Evolutionary conservation across 1,284 basidiomycete species (phyloP), one percentile per base, ranked within the genome.

Genomic region (Takashimella koratensis): DNA sequence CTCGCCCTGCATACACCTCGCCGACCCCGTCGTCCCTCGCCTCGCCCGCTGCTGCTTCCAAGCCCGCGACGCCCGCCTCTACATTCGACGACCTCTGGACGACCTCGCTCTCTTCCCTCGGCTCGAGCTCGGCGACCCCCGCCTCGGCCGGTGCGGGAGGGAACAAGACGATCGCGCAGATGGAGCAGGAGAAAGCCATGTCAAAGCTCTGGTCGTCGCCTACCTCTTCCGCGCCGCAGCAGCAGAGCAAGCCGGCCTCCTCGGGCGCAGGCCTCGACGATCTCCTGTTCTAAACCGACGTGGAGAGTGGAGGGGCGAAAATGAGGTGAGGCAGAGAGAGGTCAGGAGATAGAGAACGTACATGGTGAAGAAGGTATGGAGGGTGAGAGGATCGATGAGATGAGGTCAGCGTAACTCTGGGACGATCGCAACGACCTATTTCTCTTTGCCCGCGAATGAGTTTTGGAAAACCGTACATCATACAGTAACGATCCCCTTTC

Each of bases 11-110:
- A 25, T n/a, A n/a, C n/a, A 19, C 43, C 24, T 41, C 59, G 16
- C 36, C 49, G 4, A 53, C 60, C 21, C 22, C 49, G 23, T 46
- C 54, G 13, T 23, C 57, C 19, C 50, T 47, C 27, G 43, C 53
- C 22, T 60, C 64, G 19, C 64, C 60, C 25, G 45, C 55, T 43
- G 19, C 47, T 10, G 47, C 56, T 3, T 43, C 61, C 43, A 58
- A 57, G 30, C 57, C 63, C 30, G 24, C 57, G 11, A 43, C 53
- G 5, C 57, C 51, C 12, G 44, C 58, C 30, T 61, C 64, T 10
- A 62, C 70, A 4, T 97, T 97, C 67, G 94, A 95, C 63, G 93
- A 97, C 70, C 76, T 97, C 56, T 97, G 90, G 89, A 83, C 83
- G 19, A 81, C 92, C 78, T 90, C 88, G 1, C 81, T 95, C 20